Evolutionary conservation across 306 rosid genomes (phyloP), one percentile per base, ranked within the genome.

Genomic region (Trifolium pratense): DNA sequence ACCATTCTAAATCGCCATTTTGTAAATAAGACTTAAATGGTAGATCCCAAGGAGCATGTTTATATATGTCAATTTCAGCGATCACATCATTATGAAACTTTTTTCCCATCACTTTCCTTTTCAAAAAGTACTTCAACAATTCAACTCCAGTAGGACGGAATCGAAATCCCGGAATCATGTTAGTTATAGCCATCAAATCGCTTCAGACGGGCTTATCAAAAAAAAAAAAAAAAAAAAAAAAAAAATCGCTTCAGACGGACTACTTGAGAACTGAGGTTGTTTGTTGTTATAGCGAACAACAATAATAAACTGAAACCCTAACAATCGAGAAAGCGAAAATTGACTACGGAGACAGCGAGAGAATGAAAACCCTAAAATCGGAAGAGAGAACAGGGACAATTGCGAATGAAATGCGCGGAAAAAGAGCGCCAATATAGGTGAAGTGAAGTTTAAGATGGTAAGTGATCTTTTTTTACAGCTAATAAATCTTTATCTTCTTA

Each of bases 41-140:
- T 42, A 92, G 97, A 68, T 89, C 93, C 92, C 91, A 88, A 5
- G 98, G 96, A 37, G 81, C 73, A 31, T 67, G 76, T 64, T 90
- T 86, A 82, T 89, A 89, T 2, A 92, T 76, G 75, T 90, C 86
- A 53, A 90, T 73, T 81, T 90, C 97, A 7, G 91, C 39, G 37
- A 92, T 76, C 5, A 78, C 81, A 6, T 73, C 73, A 64, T 43
- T 0, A 34, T 8, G 68, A 16, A 81, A 34, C 32, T 48, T 88
- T 59, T 71, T 86, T 11, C 84, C 83, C 55, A 52, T 36, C 3
- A 92, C 71, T 79, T 89, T 92, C 76, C 84, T 87, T 84, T 88
- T 86, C 25, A 90, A 76, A 83, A 81, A 87, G 79, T 48, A 89
- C 57, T 21, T 40, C 6, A 89, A 71, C 55, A 92, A 83, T 81